Evolutionary conservation across 371 early-diverging fungal genomes (phyloP), one percentile per base, ranked within the genome.

Genomic region (Mucor indicus): DNA sequence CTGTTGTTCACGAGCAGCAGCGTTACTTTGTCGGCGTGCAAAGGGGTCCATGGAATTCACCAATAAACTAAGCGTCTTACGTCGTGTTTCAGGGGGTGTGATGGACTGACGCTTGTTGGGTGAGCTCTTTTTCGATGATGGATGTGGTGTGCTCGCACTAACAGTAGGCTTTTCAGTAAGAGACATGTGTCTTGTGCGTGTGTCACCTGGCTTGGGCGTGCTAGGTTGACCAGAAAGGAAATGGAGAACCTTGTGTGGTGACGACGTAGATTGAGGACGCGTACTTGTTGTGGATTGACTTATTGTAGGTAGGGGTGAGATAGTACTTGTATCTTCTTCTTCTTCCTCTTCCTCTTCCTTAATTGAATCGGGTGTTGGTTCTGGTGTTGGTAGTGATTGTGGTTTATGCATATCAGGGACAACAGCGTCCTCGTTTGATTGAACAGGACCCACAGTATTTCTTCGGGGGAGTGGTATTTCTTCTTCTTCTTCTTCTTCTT

Each of bases 41-140:
- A 59, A 50, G 0, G 51, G 40, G 4, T 46, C 52, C 51, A 72
- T 38, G 23, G 77, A 67, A 39, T 71, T 77, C 36, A 79, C 80
- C 9, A 79, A 38, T 15, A 82, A 53, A 46, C 77, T 77, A 3
- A 79, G 50, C 0, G 82, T 77, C 60, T 82, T 82, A 52, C 79
- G 64, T 32, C 82, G 59, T 37, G 77, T 76, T 31, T 75, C 75
- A 30, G 43, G 13, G 48, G 35, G 47, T 27, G 38, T 31, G 47
- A 25, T 16, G 35, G 52, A 38, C 52, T 36, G 31, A 12, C 44
- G 53, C 19, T 44, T 48, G 15, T 17, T 38, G 23, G 22, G 35
- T 44, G n/a, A 38, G 29, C 31, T 53, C 19, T 49, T 53, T 4
- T 35, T 31, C 5, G 35, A 11, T 9, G 35, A 4, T 33, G 57